A percentile compares a stretch with the other conserved stretches of the same genome.
Evolutionary conservation across 495 filamentous ascomycete genomes (phyloP).

Genomic region (Hypoxylon intermedium): DNA sequence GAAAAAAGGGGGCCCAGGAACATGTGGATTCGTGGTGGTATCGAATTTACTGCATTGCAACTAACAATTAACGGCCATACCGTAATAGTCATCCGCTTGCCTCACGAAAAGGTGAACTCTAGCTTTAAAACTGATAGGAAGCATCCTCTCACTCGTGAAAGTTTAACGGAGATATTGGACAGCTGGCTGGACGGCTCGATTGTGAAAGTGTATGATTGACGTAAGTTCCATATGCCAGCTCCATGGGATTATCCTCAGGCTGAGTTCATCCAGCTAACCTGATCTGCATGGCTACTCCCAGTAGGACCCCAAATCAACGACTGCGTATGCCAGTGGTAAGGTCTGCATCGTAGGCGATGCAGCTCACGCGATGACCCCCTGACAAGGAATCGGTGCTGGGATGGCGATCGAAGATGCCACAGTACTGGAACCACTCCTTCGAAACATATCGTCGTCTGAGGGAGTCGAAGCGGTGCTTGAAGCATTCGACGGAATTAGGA

Average conservation of each 20-base stretch:
- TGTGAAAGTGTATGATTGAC: slow-evolving; percentile 24
- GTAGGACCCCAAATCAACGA: slow-evolving; percentile 30
- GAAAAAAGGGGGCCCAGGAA: too few relatives aligned
- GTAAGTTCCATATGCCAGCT: slow-evolving; percentile 16
- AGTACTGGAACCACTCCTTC: slow-evolving; percentile 61
- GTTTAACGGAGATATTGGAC: neutral
- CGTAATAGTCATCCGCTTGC: too few relatives aligned
- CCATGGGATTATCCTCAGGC: too few relatives aligned
- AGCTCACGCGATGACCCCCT: slow-evolving; percentile 71
- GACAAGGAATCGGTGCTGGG: slow-evolving; percentile 71
- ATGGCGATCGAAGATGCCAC: slow-evolving; percentile 71
- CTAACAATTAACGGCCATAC: too few relatives aligned
- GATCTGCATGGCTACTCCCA: slow-evolving; percentile 15
- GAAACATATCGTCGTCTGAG: slow-evolving; percentile 44
- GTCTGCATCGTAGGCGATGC: slow-evolving; percentile 70
- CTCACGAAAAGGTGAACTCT: too few relatives aligned
- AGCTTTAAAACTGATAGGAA: slow-evolving; percentile 21
- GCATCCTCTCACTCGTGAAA: slow-evolving; percentile 5
- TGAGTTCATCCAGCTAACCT: slow-evolving; percentile 6
- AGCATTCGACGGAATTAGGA: slow-evolving; percentile 63
- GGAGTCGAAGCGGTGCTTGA: slow-evolving; percentile 58
- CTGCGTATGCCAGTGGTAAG: slow-evolving; percentile 34
- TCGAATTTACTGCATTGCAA: too few relatives aligned
- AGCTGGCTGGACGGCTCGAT: slow-evolving; percentile 20
- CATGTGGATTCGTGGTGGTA: too few relatives aligned